These are phyloP conservation scores for Rhizopogon roseolus DNA, from an alignment of 768 basidiomycete species.

Conservation along the genomic window DNA sequence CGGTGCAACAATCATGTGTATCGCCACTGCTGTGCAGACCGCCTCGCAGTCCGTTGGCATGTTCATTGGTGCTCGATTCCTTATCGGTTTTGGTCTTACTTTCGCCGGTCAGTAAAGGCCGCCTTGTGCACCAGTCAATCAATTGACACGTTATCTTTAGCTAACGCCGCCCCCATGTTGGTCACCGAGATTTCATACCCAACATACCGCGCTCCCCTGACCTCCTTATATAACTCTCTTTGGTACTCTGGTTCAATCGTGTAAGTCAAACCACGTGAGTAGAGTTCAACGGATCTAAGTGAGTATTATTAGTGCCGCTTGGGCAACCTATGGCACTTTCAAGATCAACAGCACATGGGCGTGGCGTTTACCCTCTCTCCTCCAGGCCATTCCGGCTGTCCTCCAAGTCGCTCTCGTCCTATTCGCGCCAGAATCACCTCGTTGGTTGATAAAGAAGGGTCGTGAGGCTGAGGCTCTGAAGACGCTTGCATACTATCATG, in stretches of 20 bases:
- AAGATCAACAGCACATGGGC: constrained; percentile 63
- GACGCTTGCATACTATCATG: constrained; percentile 81
- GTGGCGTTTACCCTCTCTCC: constrained; percentile 77
- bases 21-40: constrained; percentile 64
- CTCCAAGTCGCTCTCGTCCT: constrained; percentile 62
- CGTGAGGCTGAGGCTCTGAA: constrained; percentile 61
- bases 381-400: constrained; percentile 68
- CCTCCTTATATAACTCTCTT: constrained; percentile 76
- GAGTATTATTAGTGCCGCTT: constrained; percentile 51
- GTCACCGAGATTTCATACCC: constrained; percentile 87
- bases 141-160: constrained; percentile 21
- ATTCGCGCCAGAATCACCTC: constrained; percentile 79
- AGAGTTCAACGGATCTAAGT: neutral
- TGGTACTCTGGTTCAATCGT: constrained; percentile 85
- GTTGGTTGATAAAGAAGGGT: constrained; percentile 78
- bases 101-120: constrained; percentile 46
- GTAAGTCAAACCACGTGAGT: constrained; percentile 32
- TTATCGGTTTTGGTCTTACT: constrained; percentile 73
- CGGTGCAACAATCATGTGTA: constrained; percentile 67
- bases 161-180: constrained; percentile 76
- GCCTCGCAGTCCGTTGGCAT: constrained; percentile 68
- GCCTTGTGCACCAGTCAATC: neutral
- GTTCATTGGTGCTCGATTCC: constrained; percentile 80
- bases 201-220: constrained; percentile 72
- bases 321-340: constrained; percentile 82